phyloP scores from a whole-genome alignment of 2,329 filamentous ascomycete species.

The Scedosporium dehoogii region DNA sequence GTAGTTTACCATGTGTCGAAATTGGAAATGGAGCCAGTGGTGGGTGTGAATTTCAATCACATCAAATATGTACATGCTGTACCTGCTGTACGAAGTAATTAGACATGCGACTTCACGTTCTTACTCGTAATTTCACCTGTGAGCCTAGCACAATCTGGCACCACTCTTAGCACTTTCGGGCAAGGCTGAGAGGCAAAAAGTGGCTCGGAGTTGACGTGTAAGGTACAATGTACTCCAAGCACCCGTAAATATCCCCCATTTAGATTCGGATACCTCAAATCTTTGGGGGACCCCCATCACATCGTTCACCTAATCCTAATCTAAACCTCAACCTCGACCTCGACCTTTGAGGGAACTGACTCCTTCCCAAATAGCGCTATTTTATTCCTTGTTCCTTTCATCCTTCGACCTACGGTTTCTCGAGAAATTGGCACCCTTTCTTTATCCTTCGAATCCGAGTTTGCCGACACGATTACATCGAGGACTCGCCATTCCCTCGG shows the following conservation, averaged over 20 bases:
- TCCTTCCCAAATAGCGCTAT: neutral
- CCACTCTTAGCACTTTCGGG: neutral
- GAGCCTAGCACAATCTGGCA: too few relatives aligned
- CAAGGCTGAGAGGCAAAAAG: neutral
- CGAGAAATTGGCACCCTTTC: neutral
- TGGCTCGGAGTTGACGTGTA: neutral
- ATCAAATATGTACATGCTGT: too few relatives aligned
- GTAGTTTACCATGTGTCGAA: too few relatives aligned
- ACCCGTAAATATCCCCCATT: too few relatives aligned
- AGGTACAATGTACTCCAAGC: neutral
- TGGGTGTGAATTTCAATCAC: too few relatives aligned
- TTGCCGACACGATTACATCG: neutral
- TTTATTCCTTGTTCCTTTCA: neutral
- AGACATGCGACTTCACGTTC: too few relatives aligned
- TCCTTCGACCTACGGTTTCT: neutral
- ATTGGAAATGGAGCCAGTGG: too few relatives aligned
- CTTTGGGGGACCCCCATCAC: neutral
- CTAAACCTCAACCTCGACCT: neutral
- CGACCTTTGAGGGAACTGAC: neutral
- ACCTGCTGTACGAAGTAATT: too few relatives aligned
- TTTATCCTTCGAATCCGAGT: neutral
- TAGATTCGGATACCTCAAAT: neutral
- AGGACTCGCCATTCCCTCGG: neutral
- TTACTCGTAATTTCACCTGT: too few relatives aligned
- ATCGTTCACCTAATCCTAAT: neutral